These are phyloP conservation scores for Pichia sp. DNA, from an alignment of 1,139 yeast species.

Conservation along the genomic window DNA sequence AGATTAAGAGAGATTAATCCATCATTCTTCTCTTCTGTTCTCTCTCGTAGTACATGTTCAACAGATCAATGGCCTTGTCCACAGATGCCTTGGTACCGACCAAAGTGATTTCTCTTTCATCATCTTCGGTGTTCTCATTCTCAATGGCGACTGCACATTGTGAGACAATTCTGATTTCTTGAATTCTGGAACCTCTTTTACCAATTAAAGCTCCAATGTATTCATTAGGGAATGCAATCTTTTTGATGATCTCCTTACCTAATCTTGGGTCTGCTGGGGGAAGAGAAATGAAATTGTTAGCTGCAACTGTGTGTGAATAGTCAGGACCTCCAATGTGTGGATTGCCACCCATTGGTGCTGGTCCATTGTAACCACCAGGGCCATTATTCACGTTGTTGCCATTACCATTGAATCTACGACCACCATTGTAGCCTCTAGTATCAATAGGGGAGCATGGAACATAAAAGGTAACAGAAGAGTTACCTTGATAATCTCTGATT, in stretches of 20 bases:
- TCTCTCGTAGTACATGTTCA: conserved; percentile 68
- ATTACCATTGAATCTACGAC: neutral
- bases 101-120: conserved; percentile 66
- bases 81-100: conserved; percentile 59
- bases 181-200: conserved; percentile 72
- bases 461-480: conserved; percentile 60
- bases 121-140: conserved; percentile 50
- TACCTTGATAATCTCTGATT: conserved; percentile 62
- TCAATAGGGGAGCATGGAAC: conserved; percentile 41
- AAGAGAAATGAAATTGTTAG: conserved; percentile 1
- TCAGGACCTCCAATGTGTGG: no score
- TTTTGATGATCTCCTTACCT: conserved; percentile 30
- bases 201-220: conserved; percentile 92
- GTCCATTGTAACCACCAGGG: no score
- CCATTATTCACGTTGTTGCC: no score
- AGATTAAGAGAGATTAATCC: no score
- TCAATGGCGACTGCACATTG: conserved; percentile 73
- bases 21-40: conserved; percentile 61
- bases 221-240: conserved; percentile 64
- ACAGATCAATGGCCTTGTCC: conserved; percentile 60
- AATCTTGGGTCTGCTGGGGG: conserved; percentile 3
- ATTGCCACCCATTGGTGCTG: no score
- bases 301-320: no score
- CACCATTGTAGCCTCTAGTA: neutral
- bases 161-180: conserved; percentile 73